phyloP scores from a whole-genome alignment of 2,329 filamentous ascomycete genomes.

The Penicillium glabrum region DNA sequence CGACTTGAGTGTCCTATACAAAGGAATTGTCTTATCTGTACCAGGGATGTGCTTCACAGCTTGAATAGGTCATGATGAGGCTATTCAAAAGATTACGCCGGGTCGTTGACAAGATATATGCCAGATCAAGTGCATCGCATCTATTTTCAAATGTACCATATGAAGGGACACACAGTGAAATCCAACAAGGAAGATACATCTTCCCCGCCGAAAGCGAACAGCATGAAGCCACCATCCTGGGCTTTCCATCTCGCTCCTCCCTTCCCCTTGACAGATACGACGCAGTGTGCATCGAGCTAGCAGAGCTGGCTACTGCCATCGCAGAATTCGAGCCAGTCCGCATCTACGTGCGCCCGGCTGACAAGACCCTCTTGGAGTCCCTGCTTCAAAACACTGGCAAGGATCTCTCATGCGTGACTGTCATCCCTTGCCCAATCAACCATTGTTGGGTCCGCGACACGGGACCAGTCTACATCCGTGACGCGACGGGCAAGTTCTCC shows the following conservation, averaged over 20 bases:
- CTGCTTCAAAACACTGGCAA: slow-evolving; percentile 7
- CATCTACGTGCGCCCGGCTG: slow-evolving; percentile 23
- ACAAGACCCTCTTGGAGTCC: slow-evolving; percentile 12
- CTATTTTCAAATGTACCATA: background rate
- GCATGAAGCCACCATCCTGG: slow-evolving; percentile 23
- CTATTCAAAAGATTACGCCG: background rate
- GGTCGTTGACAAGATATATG: background rate
- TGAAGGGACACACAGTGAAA: background rate
- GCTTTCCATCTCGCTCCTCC: slow-evolving; percentile 22
- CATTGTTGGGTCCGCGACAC: slow-evolving; percentile 25
- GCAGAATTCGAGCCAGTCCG: slow-evolving; percentile 29
- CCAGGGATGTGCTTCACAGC: background rate
- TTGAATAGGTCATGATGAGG: background rate
- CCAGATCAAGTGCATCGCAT: background rate
- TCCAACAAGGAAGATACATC: slow-evolving; percentile 3
- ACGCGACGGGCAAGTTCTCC: slow-evolving; percentile 12
- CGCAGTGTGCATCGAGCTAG: slow-evolving; percentile 22
- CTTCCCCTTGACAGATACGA: slow-evolving; percentile 17
- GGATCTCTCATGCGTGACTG: slow-evolving; percentile 5
- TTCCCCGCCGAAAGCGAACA: slow-evolving; percentile 15
- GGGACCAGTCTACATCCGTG: slow-evolving; percentile 21
- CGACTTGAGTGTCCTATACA: background rate
- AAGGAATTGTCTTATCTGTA: background rate
- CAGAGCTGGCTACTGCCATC: slow-evolving; percentile 20
- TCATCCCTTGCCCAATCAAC: slow-evolving; percentile 20